Evolutionary conservation across 225 moss, liverwort and hornwort species (phyloP).

Genomic region (Lunularia cruciata): DNA sequence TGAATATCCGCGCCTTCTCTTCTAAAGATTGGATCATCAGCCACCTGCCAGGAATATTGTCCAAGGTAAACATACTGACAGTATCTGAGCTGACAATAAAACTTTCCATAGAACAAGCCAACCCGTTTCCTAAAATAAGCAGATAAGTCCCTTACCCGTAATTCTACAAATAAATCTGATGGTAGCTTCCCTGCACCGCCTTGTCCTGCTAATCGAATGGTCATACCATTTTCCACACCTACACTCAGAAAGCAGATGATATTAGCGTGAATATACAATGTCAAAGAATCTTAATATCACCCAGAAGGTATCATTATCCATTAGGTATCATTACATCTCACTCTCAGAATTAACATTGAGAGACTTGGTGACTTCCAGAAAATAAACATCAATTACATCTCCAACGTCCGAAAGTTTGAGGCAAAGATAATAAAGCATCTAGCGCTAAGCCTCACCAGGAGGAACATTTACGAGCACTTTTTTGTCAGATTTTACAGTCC

Average conservation of each 20-base stretch:
- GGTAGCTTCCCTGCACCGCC: constrained; percentile 64
- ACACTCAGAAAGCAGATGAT: no score
- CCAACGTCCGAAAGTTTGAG: no score
- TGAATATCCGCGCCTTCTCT: constrained; percentile 51
- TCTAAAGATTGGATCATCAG: constrained; percentile 40
- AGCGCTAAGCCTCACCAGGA: constrained; percentile 53
- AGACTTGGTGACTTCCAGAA: no score
- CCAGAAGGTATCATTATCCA: no score
- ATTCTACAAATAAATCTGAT: constrained; percentile 63
- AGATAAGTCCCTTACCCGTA: constrained; percentile 74
- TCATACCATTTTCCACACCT: constrained; percentile 80
- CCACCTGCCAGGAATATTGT: constrained; percentile 19
- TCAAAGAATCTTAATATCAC: no score
- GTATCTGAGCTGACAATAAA: neutral
- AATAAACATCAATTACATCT: no score
- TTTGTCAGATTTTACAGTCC: constrained; percentile 58
- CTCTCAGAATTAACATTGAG: no score
- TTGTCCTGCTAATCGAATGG: constrained; percentile 70
- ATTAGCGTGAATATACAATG: no score
- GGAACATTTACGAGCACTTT: constrained; percentile 76
- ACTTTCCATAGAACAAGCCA: no score
- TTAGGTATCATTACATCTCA: no score
- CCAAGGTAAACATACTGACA: neutral
- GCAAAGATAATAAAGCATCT: no score
- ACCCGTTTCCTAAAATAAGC: no score